Evolutionary conservation across 176 grass and related monocot species (phyloP).

Genomic region (Tuctoria greenei): DNA sequence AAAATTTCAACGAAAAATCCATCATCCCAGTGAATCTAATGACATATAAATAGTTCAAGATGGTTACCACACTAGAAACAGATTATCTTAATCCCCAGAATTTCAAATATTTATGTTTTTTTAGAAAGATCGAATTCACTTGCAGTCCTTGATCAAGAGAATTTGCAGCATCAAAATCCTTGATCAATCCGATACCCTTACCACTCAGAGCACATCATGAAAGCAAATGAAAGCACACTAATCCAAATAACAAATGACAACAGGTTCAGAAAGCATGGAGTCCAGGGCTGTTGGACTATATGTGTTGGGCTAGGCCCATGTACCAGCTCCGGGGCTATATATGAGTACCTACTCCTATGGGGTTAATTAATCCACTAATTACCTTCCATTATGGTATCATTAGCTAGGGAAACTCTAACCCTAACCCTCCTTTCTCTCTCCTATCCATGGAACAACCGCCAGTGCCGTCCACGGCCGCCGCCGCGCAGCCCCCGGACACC

Average conservation of each 20-base stretch:
- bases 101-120: neutral
- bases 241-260: neutral
- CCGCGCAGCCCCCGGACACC: too few species aligned
- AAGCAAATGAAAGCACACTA: neutral
- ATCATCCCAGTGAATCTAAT: neutral
- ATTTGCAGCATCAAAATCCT: neutral
- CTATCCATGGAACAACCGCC: too few species aligned
- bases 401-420: too few species aligned
- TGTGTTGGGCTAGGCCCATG: too few species aligned
- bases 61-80: neutral
- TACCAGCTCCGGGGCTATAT: too few species aligned
- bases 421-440: too few species aligned
- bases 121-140: too few species aligned
- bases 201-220: neutral
- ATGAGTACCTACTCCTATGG: too few species aligned
- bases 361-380: too few species aligned
- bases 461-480: too few species aligned
- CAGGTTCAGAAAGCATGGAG: neutral
- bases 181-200: neutral
- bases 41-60: neutral
- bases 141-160: conserved; percentile 20
- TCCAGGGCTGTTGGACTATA: too few species aligned
- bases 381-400: too few species aligned
- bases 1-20: neutral
- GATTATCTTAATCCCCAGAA: neutral